Evolutionary conservation across 805 yeast genomes (phyloP), one percentile per base, ranked within the genome.

Genomic region (Sugiyamaella mastotermitis): DNA sequence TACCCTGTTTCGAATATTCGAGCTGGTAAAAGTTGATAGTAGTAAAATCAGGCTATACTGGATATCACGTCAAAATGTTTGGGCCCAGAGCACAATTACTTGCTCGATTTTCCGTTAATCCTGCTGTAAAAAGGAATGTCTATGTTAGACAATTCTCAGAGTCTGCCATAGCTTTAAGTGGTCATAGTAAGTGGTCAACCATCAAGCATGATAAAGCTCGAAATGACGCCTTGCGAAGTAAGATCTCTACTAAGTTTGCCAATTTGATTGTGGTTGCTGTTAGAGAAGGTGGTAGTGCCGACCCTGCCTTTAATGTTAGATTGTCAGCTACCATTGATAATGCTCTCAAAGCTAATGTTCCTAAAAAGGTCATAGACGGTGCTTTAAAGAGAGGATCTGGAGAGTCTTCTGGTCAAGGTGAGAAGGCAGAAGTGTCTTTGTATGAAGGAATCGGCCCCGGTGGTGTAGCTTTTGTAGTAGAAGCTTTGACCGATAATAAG

Each of bases 171-270:
- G 6, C 6, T n/a, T 18, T 18, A 23, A 22, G 33, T 26, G 98
- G 98, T 1, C 98, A 90, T 60, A 81, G 85, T 25, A 90, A 88
- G 61, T 90, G 98, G 98, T 84, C 94, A 30, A 85, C 83, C 33
- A 90, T 92, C 50, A 83, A 87, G 55, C 97, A 87, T 56, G 92
- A 83, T 56, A 90, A 90, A 62, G 95, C 95, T 39, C 84, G 85
- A 46, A 86, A 87, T 53, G 98, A 90, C 62, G 83, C 86, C 15
- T 76, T 72, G 42, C 79, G 76, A 57, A 80, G 85, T 42, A 72
- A 76, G 40, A 67, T 76, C 20, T 78, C 85, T 4, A 81, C 79
- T 50, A 76, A 78, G 49, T 67, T 83, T 53, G 81, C 96, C 4
- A 72, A 76, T 31, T 72, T 77, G 51, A 83, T 90, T 42, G 76